Evolutionary conservation across 495 filamentous ascomycete species (phyloP), one percentile per base, ranked within the genome.

Genomic region (Hypomontagnella submonticulosa): DNA sequence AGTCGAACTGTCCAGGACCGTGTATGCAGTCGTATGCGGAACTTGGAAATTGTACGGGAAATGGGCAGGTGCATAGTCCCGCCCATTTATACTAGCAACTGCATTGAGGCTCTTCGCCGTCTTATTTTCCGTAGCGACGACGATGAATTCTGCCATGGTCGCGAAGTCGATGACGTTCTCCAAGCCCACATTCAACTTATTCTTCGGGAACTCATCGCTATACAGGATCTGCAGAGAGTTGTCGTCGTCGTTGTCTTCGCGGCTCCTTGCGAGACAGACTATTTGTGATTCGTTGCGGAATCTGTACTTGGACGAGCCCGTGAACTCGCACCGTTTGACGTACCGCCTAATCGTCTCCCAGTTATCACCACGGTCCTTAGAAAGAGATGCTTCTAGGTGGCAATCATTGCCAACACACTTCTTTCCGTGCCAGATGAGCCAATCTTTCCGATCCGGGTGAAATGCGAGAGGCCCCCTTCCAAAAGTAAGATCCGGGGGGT

Each of bases 111-210:
- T 89, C 38, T 88, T 81, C 49, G 85, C 82, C 23, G 91, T 85
- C 16, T 80, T 73, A 20, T 89, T 83, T 69, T 87, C 84, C 32
- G 87, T 86, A 1, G 95, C 95, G 33, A 97, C 92, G 41, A 99
- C 85, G 70, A 98, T 92, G 77, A 95, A 99, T 66, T 97, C 94
- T 18, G 89, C 85, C 92, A 96, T 97, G 20, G 88, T 96, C 4
- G 92, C 93, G 75, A 94, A 98, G 43, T 89, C 87, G 40, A 89
- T 88, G 57, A 97, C 88, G 57, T 92, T 84, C 4, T 84, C 77
- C 71, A 89, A 85, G 36, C 83, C 81, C 0, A 83, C 77, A 27
- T 81, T 73, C 19, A 77, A 74, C 54, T 83, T 73, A 20, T 86
- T 82, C n/a, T 81, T 78, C 69, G 95, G 93, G 76, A 86, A 91